These are phyloP conservation scores for Asterionellopsis glacialis DNA, from an alignment of 108 stramenopile species.

Conservation along the genomic window DNA sequence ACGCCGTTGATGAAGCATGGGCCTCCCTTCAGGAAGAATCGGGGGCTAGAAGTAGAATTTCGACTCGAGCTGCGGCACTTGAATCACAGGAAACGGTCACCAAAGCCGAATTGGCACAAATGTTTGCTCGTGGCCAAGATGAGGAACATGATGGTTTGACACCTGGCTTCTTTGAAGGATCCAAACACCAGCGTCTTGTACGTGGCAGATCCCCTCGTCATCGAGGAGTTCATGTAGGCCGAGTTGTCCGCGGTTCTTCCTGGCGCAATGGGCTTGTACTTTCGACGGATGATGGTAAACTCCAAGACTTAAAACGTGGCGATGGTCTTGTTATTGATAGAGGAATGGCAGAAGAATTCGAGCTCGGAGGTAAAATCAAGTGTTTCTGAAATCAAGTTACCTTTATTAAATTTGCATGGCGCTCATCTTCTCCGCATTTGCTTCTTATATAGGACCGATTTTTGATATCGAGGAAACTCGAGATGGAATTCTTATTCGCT, in stretches of 20 bases:
- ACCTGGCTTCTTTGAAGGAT: slow-evolving; percentile 72
- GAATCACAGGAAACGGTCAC: slow-evolving; percentile 28
- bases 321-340: slow-evolving; percentile 80
- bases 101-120: slow-evolving; percentile 48
- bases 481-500: slow-evolving; percentile 29
- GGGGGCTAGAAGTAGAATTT: neutral
- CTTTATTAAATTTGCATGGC: too few species aligned
- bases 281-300: slow-evolving; percentile 22
- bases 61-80: slow-evolving; percentile 13
- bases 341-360: slow-evolving; percentile 59
- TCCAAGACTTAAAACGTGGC: slow-evolving; percentile 41
- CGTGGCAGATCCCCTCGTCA: slow-evolving; percentile 66
- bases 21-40: slow-evolving; percentile 25
- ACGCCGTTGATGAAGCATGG: slow-evolving; percentile 74
- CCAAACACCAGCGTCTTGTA: slow-evolving; percentile 60
- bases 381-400: too few species aligned
- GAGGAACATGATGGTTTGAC: slow-evolving; percentile 57
- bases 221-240: slow-evolving; percentile 63
- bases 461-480: slow-evolving; percentile 20
- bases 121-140: slow-evolving; percentile 75
- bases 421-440: slow-evolving; percentile 10
- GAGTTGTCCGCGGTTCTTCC: slow-evolving; percentile 31
- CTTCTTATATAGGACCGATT: neutral
- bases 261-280: slow-evolving; percentile 34
- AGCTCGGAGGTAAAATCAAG: slow-evolving; percentile 54